Percentiles rank a stretch among this genome's conserved stretches.
Evolutionary conservation across 73 alveolate species (phyloP).

Genomic region (Durusdinium trenchii): DNA sequence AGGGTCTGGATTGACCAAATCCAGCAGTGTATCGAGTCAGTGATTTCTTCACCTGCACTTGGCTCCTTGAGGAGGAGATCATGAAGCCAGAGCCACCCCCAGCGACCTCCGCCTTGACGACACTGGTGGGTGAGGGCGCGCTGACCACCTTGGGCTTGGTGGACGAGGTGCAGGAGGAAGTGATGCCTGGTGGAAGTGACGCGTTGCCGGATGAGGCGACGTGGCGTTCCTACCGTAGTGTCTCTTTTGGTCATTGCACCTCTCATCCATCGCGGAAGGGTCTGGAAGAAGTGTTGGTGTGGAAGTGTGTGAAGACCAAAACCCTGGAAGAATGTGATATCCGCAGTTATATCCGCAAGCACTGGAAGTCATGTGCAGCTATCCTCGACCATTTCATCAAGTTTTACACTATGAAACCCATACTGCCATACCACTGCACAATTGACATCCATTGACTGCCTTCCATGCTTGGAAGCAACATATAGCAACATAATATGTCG

Average conservation of each 20-base stretch:
- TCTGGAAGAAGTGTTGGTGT: no score
- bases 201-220: neutral
- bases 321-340: no score
- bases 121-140: constrained; percentile 48
- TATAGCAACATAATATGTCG: no score
- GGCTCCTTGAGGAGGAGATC: neutral
- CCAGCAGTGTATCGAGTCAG: neutral
- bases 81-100: constrained; percentile 22
- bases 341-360: no score
- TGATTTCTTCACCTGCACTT: neutral
- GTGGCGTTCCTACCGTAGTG: no score
- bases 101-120: neutral
- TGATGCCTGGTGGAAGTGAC: neutral
- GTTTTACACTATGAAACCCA: no score
- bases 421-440: no score
- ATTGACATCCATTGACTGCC: no score
- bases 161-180: constrained; percentile 48
- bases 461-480: neutral
- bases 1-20: neutral
- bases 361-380: no score
- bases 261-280: neutral
- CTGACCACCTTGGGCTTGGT: constrained; percentile 67
- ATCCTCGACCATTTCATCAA: no score
- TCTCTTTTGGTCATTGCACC: neutral
- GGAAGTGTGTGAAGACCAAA: no score